Evolutionary conservation across 768 basidiomycete species (phyloP).

Genomic region (Trichaptum fuscoviolaceum): DNA sequence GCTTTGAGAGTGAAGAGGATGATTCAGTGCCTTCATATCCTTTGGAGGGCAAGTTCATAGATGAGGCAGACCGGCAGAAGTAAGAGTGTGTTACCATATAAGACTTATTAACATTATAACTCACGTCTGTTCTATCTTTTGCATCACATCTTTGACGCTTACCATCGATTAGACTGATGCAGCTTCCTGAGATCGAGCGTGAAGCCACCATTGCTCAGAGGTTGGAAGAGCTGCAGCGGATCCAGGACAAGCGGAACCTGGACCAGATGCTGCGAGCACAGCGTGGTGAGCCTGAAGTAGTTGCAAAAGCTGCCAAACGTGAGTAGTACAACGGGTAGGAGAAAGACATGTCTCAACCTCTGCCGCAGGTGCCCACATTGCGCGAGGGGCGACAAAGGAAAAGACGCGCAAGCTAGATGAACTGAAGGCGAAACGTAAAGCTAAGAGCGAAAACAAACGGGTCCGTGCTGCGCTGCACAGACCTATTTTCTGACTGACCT

Average conservation of each 20-base stretch:
- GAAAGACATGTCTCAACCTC: neutral
- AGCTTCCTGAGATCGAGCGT: constrained; percentile 82
- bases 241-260: constrained; percentile 64
- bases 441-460: constrained; percentile 83
- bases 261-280: constrained; percentile 71
- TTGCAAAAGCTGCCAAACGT: constrained; percentile 77
- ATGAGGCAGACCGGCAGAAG: constrained; percentile 79
- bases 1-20: constrained; percentile 61
- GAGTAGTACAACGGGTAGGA: constrained; percentile 19
- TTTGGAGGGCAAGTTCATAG: constrained; percentile 84
- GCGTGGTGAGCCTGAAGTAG: constrained; percentile 47
- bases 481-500: constrained; percentile 12
- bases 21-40: constrained; percentile 68
- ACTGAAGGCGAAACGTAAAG: constrained; percentile 79
- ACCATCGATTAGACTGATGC: constrained; percentile 53
- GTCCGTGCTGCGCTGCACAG: constrained; percentile 36
- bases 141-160: constrained; percentile 2
- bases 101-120: constrained; percentile 9
- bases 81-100: constrained; percentile 36
- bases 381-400: constrained; percentile 72
- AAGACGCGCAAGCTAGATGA: constrained; percentile 77
- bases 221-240: constrained; percentile 72
- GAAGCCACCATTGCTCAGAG: constrained; percentile 82
- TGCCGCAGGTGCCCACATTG: constrained; percentile 62
- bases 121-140: constrained; percentile 3